Percentiles rank a stretch among this genome's conserved stretches.
These are phyloP conservation scores for Pleurotus citrinopileatus DNA, from an alignment of 768 basidiomycete species.

Conservation along the genomic window DNA sequence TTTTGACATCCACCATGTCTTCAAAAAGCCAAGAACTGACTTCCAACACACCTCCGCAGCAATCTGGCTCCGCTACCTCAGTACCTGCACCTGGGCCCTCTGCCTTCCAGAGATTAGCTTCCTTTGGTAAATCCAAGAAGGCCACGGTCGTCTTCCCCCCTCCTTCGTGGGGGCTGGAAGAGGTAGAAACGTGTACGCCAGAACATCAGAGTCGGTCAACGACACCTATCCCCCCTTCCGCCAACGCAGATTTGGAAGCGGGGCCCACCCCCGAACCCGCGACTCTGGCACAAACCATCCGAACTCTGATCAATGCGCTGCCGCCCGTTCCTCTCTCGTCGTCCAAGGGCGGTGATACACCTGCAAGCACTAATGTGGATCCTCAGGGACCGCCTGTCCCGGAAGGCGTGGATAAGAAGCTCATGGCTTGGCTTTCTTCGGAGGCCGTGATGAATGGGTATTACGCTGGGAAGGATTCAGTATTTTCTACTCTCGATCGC, in stretches of 20 bases:
- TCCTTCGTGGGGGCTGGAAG: conserved; percentile 7
- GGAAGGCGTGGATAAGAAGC: conserved; percentile 42
- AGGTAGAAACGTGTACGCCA: neutral
- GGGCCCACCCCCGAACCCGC: conserved; percentile 27
- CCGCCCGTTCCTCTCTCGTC: conserved; percentile 22
- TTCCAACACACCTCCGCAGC: neutral
- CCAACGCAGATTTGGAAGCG: neutral
- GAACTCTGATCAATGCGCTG: conserved; percentile 45
- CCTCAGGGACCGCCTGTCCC: conserved; percentile 22
- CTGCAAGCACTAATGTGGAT: neutral
- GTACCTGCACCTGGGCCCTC: neutral
- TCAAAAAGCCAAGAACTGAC: neutral
- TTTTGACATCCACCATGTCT: conserved; percentile 17
- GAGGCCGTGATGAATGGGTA: conserved; percentile 65
- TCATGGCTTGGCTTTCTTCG: conserved; percentile 51
- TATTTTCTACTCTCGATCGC: conserved; percentile 60
- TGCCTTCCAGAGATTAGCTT: neutral
- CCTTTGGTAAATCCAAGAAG: conserved; percentile 3
- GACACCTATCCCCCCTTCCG: neutral
- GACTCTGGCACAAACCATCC: conserved; percentile 50
- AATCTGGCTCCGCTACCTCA: neutral
- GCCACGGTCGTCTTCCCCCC: conserved; percentile 7
- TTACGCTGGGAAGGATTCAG: conserved; percentile 36
- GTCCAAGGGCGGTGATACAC: neutral
- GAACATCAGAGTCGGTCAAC: neutral